Evolutionary conservation across 495 filamentous ascomycete species (phyloP).

Genomic region (Geoglossum glabrum): DNA sequence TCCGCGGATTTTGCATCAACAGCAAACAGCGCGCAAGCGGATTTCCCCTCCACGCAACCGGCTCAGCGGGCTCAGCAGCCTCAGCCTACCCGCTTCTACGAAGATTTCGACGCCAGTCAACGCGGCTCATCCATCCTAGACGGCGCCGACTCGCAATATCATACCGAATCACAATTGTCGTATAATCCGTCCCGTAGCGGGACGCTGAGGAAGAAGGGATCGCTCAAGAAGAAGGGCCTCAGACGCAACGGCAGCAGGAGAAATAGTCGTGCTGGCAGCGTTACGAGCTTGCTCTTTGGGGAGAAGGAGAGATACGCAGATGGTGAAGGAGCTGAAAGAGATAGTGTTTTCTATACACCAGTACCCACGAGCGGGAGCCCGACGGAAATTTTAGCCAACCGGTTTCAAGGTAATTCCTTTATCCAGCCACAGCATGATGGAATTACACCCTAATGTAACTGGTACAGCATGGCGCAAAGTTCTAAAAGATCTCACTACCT

Average conservation of each 20-base stretch:
- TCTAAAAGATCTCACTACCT: slow-evolving; percentile 83
- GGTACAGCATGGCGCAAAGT: slow-evolving; percentile 76
- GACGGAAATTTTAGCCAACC: slow-evolving; percentile 71
- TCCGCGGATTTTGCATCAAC: background rate
- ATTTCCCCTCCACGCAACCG: background rate
- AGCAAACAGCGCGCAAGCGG: background rate
- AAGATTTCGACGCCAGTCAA: background rate
- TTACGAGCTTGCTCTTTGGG: slow-evolving; percentile 48
- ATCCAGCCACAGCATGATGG: background rate
- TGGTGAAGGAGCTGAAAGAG: slow-evolving; percentile 43
- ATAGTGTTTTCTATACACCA: slow-evolving; percentile 73
- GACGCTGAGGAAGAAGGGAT: slow-evolving; percentile 73
- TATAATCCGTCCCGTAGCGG: slow-evolving; percentile 39
- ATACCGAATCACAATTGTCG: background rate
- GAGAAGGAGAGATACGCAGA: slow-evolving; percentile 32
- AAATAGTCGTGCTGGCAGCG: slow-evolving; percentile 59
- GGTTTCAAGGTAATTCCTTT: slow-evolving; percentile 59
- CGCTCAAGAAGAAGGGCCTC: slow-evolving; percentile 51
- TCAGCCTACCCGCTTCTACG: background rate
- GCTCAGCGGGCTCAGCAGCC: background rate
- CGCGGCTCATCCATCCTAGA: background rate
- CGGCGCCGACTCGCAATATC: background rate
- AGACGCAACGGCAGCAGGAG: slow-evolving; percentile 60
- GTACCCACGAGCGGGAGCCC: slow-evolving; percentile 74
- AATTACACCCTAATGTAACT: background rate